A percentile compares a stretch with the other conserved stretches of the same genome.
Conservation (phyloP, 148 eudicot genomes). For the Hydrangea macrophylla region DNA sequence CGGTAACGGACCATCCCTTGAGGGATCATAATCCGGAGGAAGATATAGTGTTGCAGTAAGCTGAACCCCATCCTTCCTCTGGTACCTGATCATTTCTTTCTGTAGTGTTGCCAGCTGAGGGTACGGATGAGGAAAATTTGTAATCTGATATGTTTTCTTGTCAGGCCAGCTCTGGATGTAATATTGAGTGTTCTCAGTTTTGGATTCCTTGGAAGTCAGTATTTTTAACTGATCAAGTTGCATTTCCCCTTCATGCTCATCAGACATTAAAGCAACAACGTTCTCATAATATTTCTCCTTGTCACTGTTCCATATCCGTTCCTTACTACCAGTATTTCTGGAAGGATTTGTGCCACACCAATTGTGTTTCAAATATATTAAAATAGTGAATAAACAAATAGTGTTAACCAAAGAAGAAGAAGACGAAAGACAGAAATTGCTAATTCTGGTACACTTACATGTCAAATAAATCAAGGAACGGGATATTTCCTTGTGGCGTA, state of each 20-base stretch:
- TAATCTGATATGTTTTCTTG: conserved; percentile 62
- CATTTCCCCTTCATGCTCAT: conserved; percentile 70
- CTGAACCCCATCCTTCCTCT: conserved; percentile 94
- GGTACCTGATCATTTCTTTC: conserved; percentile 90
- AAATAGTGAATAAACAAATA: conserved; percentile 9
- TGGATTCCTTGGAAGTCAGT: conserved; percentile 88
- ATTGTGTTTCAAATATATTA: conserved; percentile 2
- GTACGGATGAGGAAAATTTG: conserved; percentile 92
- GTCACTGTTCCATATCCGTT: conserved; percentile 97
- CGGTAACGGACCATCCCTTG: conserved; percentile 86
- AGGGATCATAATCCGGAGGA: conserved; percentile 84
- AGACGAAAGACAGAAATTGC: neutral
- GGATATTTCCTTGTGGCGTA: conserved; percentile 85
- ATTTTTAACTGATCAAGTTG: conserved; percentile 57
- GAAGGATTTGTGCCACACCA: conserved; percentile 22
- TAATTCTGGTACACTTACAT: conserved; percentile 50
- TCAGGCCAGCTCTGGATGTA: conserved; percentile 76
- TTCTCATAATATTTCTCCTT: conserved; percentile 87
- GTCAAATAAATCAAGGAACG: conserved; percentile 88
- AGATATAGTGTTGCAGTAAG: conserved; percentile 94
- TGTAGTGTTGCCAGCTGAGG: conserved; percentile 84
- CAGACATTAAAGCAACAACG: conserved; percentile 88
- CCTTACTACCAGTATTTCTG: conserved; percentile 83
- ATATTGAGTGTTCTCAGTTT: conserved; percentile 94
- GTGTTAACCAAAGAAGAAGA: neutral